Percentiles rank a stretch among this genome's conserved stretches.
Conservation (phyloP, 2,329 filamentous ascomycete species). For the Leptographium galeiforme region DNA sequence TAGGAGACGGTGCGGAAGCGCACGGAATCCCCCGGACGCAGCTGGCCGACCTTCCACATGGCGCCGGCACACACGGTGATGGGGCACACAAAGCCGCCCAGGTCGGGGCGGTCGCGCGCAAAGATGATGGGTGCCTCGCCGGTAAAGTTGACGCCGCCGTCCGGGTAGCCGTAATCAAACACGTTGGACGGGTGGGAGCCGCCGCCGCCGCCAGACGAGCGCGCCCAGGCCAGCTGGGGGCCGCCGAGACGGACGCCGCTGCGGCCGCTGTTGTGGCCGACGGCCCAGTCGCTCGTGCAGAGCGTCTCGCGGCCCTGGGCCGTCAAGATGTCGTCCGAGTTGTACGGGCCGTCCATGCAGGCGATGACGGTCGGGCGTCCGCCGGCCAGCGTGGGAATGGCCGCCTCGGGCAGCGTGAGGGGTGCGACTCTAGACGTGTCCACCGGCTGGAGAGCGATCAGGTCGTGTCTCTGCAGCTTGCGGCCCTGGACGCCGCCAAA, state of each 20-base stretch:
- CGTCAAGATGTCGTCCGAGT: slow-evolving; percentile 18
- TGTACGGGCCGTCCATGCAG: slow-evolving; percentile 19
- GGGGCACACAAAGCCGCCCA: slow-evolving; percentile 19
- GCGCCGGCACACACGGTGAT: slow-evolving; percentile 19
- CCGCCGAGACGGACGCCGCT: slow-evolving; percentile 5
- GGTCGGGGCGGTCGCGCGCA: slow-evolving; percentile 18
- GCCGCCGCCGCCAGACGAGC: slow-evolving; percentile 4
- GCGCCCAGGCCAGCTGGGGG: background rate
- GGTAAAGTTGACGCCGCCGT: slow-evolving; percentile 20
- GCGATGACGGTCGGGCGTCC: slow-evolving; percentile 8
- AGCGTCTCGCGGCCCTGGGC: background rate
- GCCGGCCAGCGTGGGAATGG: too few species aligned
- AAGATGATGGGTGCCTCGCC: slow-evolving; percentile 22
- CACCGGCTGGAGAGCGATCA: slow-evolving; percentile 26
- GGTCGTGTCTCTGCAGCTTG: slow-evolving; percentile 37
- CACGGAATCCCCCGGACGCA: slow-evolving; percentile 17
- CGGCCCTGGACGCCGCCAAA: slow-evolving; percentile 46
- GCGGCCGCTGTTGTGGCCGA: slow-evolving; percentile 3
- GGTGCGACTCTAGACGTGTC: slow-evolving; percentile 7
- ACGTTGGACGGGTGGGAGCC: slow-evolving; percentile 5
- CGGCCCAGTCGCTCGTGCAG: slow-evolving; percentile 1
- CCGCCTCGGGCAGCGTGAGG: too few species aligned
- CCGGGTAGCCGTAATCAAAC: slow-evolving; percentile 3
- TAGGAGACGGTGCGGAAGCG: background rate
- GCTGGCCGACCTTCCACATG: slow-evolving; percentile 23